Evolutionary conservation across 1,284 basidiomycete genomes (phyloP).

Genomic region (Golubevia sp.): DNA sequence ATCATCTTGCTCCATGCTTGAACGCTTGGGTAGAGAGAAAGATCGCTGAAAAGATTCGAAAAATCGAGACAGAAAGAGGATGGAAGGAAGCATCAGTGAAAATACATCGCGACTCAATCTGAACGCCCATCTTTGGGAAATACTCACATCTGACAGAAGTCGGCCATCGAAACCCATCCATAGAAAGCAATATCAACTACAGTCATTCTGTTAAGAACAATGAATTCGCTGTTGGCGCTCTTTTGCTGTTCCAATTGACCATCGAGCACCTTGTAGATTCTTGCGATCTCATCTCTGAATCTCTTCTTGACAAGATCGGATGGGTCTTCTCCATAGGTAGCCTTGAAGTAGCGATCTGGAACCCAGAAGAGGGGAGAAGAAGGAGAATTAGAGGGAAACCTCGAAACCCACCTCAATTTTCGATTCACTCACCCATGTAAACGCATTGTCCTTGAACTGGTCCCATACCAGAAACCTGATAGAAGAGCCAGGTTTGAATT

Average conservation of each 20-base stretch:
- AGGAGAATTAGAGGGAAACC: no score
- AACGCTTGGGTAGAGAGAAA: no score
- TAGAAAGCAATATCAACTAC: neutral
- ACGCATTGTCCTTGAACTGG: slow-evolving; percentile 2
- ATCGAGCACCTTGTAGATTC: neutral
- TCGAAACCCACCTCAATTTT: no score
- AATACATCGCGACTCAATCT: neutral
- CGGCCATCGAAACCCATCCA: neutral
- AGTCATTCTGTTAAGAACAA: neutral
- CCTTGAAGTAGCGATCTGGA: no score
- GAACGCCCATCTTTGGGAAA: neutral
- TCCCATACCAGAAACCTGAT: slow-evolving; percentile 4
- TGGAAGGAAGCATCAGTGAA: neutral
- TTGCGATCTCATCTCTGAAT: neutral
- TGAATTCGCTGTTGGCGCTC: neutral
- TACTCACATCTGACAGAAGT: neutral
- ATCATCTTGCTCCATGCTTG: no score
- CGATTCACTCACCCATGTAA: neutral
- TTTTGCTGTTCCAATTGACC: neutral
- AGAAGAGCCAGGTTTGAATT: neutral
- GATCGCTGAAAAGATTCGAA: slow-evolving; percentile 1
- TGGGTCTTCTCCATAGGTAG: neutral
- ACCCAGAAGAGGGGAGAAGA: no score
- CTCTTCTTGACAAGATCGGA: neutral
- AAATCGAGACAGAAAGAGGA: slow-evolving; percentile 1